These are phyloP conservation scores for Leccinum imitatum DNA, from an alignment of 768 basidiomycete genomes.

Conservation along the genomic window DNA sequence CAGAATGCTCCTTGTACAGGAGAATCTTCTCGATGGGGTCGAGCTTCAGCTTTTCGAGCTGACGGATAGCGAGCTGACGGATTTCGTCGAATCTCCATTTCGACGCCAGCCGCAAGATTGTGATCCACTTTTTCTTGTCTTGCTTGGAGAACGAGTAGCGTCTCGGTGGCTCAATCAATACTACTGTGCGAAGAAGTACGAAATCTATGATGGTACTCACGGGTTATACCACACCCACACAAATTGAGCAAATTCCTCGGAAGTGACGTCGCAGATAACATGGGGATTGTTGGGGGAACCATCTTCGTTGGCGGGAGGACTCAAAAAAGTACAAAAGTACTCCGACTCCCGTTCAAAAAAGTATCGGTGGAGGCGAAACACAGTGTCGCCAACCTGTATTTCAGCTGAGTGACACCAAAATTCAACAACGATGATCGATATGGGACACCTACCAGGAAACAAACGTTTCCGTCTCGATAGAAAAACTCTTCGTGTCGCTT, in stretches of 20 bases:
- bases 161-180: slow-evolving; percentile 32
- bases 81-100: slow-evolving; percentile 57
- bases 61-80: slow-evolving; percentile 49
- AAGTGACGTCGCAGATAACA: slow-evolving; percentile 27
- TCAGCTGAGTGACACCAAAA: neutral
- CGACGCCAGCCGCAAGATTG: slow-evolving; percentile 52
- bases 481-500: slow-evolving; percentile 43
- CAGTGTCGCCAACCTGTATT: slow-evolving; percentile 33
- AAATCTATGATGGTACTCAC: slow-evolving; percentile 8
- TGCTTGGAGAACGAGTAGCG: slow-evolving; percentile 57
- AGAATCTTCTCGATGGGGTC: slow-evolving; percentile 53
- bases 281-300: slow-evolving; percentile 5
- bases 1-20: slow-evolving; percentile 51
- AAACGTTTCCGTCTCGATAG: slow-evolving; percentile 52
- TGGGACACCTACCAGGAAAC: slow-evolving; percentile 45
- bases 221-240: slow-evolving; percentile 57
- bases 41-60: slow-evolving; percentile 50
- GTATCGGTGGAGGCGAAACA: slow-evolving; percentile 36
- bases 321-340: slow-evolving; percentile 30
- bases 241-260: slow-evolving; percentile 44
- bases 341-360: slow-evolving; percentile 40
- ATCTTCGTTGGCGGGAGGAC: slow-evolving; percentile 5
- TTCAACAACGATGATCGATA: neutral
- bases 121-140: slow-evolving; percentile 49
- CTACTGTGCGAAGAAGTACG: neutral